Conservation (phyloP, 768 basidiomycete species). For the Dacryopinax primogenitus region DNA sequence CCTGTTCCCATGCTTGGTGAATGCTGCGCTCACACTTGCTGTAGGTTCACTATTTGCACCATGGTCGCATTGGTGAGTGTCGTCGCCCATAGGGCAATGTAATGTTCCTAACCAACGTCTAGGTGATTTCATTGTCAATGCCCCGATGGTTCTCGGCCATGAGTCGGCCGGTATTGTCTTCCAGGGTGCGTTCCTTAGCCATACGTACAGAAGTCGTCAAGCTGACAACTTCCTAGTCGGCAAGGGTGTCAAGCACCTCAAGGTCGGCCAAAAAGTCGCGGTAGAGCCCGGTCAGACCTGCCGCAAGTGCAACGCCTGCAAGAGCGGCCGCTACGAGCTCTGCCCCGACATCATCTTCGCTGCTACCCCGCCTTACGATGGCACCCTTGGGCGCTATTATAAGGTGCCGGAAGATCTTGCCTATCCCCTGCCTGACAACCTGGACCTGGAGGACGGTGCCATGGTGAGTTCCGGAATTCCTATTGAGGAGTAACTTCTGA, state of each 20-base stretch:
- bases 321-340: constrained; percentile 75
- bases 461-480: constrained; percentile 43
- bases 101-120: constrained; percentile 9
- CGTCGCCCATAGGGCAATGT: constrained; percentile 18
- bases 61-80: constrained; percentile 44
- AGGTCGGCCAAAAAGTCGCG: constrained; percentile 76
- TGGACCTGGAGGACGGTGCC: constrained; percentile 86
- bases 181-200: constrained; percentile 36
- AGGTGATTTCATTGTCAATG: constrained; percentile 59
- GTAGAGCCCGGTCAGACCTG: constrained; percentile 86
- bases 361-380: constrained; percentile 87
- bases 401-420: constrained; percentile 72
- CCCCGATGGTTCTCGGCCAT: constrained; percentile 87
- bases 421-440: constrained; percentile 67
- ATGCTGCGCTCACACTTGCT: constrained; percentile 10
- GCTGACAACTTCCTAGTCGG: constrained; percentile 41
- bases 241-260: constrained; percentile 56
- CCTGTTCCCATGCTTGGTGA: not conserved
- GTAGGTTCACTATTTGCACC: constrained; percentile 65
- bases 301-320: constrained; percentile 70
- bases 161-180: constrained; percentile 74
- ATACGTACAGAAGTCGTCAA: not conserved
- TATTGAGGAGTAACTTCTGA: not conserved
- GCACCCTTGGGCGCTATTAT: constrained; percentile 80
- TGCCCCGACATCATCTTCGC: constrained; percentile 80